Evolutionary conservation across 768 basidiomycete species (phyloP).

Genomic region (Lactarius psammicola): DNA sequence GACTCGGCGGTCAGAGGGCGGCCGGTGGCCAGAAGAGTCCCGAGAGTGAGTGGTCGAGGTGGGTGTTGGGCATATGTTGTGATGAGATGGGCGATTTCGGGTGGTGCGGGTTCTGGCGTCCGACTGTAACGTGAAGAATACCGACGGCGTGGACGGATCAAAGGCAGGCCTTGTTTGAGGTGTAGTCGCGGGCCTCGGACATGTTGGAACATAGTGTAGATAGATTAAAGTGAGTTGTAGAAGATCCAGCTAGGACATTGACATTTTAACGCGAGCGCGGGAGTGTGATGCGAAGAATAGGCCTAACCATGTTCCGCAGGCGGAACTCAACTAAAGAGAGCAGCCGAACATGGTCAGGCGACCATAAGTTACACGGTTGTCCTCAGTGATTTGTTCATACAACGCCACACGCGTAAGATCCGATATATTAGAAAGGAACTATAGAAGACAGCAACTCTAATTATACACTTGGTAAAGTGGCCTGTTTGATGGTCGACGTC

Average conservation of each 20-base stretch:
- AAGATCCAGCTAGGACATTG: neutral
- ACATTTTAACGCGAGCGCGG: neutral
- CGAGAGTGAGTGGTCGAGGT: slow-evolving; percentile 68
- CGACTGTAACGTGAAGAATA: slow-evolving; percentile 30
- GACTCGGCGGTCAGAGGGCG: slow-evolving; percentile 69
- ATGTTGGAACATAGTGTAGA: slow-evolving; percentile 14
- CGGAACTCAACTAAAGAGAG: slow-evolving; percentile 15
- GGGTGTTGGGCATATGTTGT: slow-evolving; percentile 60
- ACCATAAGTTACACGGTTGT: neutral
- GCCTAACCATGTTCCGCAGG: neutral
- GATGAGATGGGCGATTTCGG: slow-evolving; percentile 57
- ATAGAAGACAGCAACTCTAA: slow-evolving; percentile 42
- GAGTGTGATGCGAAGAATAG: neutral
- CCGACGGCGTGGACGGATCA: neutral
- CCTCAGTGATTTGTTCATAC: neutral
- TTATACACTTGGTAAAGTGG: slow-evolving; percentile 94
- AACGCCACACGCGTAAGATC: neutral
- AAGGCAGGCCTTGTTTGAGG: neutral
- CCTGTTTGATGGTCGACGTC: slow-evolving; percentile 39
- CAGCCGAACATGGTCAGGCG: neutral
- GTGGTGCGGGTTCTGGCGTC: slow-evolving; percentile 49
- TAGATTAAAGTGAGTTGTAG: neutral
- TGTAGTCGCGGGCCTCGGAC: slow-evolving; percentile 1
- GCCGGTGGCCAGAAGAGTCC: slow-evolving; percentile 71
- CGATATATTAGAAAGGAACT: slow-evolving; percentile 18